These are phyloP conservation scores for Erodium maritimum DNA, from an alignment of 345 rosid species.

Conservation along the genomic window DNA sequence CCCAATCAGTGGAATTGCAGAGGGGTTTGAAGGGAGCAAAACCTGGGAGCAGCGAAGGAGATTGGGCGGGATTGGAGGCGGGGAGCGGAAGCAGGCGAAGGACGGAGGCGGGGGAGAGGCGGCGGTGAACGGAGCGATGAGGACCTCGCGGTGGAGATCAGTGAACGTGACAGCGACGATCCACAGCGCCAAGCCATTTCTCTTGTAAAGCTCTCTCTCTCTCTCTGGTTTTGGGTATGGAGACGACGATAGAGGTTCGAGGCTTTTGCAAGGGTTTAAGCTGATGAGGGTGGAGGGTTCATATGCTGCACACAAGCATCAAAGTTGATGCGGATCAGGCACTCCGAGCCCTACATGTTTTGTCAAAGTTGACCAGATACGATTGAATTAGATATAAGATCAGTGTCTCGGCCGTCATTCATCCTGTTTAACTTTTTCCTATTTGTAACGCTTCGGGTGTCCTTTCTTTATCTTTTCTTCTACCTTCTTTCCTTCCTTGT, in stretches of 20 bases:
- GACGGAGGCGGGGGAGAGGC: conserved; percentile 58
- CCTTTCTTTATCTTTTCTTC: too few species aligned
- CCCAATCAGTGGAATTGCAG: not conserved
- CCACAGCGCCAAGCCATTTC: conserved; percentile 42
- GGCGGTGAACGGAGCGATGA: conserved; percentile 44
- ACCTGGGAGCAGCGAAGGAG: conserved; percentile 59
- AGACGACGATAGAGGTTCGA: not conserved
- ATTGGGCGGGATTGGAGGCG: conserved; percentile 51
- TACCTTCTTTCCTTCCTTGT: too few species aligned
- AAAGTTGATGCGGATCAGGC: not conserved
- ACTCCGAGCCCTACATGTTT: not conserved
- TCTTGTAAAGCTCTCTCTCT: not conserved
- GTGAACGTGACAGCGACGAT: conserved; percentile 40
- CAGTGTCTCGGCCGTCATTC: too few species aligned
- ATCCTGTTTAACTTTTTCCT: too few species aligned
- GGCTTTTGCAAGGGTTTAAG: conserved; percentile 12
- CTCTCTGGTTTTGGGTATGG: not conserved
- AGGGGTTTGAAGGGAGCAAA: not conserved
- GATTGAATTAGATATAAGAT: too few species aligned
- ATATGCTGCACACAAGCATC: not conserved
- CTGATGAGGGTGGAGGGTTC: not conserved
- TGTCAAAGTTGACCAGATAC: too few species aligned
- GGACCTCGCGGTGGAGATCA: conserved; percentile 40
- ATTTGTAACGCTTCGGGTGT: too few species aligned
- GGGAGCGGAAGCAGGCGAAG: conserved; percentile 36